Evolutionary conservation across 495 filamentous ascomycete species (phyloP), one percentile per base, ranked within the genome.

Genomic region (Aspergillus cristatus): DNA sequence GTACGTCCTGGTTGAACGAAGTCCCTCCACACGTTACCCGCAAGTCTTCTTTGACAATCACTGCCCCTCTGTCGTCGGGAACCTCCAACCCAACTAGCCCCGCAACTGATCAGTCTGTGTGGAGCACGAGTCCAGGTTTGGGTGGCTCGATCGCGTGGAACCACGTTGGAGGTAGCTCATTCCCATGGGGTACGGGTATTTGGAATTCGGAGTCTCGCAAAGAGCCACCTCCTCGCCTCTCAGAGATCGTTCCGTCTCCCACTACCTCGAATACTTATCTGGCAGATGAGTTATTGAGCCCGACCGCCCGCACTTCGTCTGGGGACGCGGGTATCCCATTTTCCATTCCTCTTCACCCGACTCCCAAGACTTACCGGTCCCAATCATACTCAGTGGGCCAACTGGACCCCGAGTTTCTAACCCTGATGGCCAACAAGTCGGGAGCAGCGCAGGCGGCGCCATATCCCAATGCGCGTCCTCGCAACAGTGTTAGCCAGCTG

Each of bases 371-470:
- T 1, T 93, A 93, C 51, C 82, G 91, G 20, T 98, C 91, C 11
- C 86, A 94, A 62, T 98, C 91, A 4, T 97, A 96, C 56, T 96
- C 90, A 1, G 89, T 95, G 18, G 91, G 91, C 16, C 91, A 98
- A 55, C 59, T 85, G 43, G 88, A 95, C 16, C 72, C 80, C 6
- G 86, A 94, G 33, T 56, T 55, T 25, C 40, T 61, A 40, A 62
- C 43, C 22, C 41, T 68, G 16, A 57, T 63, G 44, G 54, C 74
- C 12, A 63, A 63, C 37, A 62, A 71, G 43, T 45, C 67, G 28
- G 55, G 67, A 13, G 52, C 48, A 53, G 54, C 66, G 46, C 47
- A 48, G 57, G 16, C 63, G 50, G 26, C 60, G 61, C n/a, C n/a
- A n/a, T n/a, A 8, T 24, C 20, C 20, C 20, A 24, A 24, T 24